Evolutionary conservation across 805 yeast species (phyloP).

Genomic region (Lipomyces sp.): DNA sequence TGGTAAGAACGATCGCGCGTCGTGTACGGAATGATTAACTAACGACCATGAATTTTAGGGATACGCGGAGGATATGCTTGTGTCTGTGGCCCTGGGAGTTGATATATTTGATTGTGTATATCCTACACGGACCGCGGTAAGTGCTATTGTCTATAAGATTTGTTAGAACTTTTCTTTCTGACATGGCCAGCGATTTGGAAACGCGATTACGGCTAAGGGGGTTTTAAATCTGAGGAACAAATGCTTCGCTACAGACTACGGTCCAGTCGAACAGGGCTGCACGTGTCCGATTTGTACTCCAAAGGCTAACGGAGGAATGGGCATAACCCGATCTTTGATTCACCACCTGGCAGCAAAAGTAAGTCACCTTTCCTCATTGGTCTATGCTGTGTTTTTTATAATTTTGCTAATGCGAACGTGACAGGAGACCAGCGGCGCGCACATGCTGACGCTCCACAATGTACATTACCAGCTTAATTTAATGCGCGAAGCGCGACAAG

Average conservation of each 20-base stretch:
- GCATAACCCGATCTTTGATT: conserved; percentile 48
- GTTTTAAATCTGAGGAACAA: conserved; percentile 46
- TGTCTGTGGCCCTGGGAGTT: conserved; percentile 54
- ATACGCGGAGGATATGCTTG: conserved; percentile 54
- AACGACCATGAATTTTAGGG: conserved; percentile 39
- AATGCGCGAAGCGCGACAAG: conserved; percentile 49
- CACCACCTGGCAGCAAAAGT: conserved; percentile 47
- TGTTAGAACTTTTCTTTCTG: background rate
- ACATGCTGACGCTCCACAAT: conserved; percentile 51
- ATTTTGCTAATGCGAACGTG: background rate
- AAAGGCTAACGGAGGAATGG: conserved; percentile 45
- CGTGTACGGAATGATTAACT: background rate
- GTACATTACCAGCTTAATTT: conserved; percentile 51
- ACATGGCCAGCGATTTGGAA: conserved; percentile 48
- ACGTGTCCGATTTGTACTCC: conserved; percentile 50
- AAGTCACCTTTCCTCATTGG: background rate
- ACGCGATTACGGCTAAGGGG: conserved; percentile 51
- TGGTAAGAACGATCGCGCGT: conserved; percentile 27
- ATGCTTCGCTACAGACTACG: conserved; percentile 46
- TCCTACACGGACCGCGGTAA: conserved; percentile 50
- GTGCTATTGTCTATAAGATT: background rate
- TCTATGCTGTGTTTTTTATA: background rate
- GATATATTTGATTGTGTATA: conserved; percentile 55
- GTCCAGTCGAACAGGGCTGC: conserved; percentile 50
- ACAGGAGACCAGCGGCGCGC: conserved; percentile 53